Percentiles rank a stretch among this genome's conserved stretches.
These are phyloP conservation scores for Thermothielavioides terrestris DNA, from an alignment of 495 filamentous ascomycete genomes.

Conservation along the genomic window DNA sequence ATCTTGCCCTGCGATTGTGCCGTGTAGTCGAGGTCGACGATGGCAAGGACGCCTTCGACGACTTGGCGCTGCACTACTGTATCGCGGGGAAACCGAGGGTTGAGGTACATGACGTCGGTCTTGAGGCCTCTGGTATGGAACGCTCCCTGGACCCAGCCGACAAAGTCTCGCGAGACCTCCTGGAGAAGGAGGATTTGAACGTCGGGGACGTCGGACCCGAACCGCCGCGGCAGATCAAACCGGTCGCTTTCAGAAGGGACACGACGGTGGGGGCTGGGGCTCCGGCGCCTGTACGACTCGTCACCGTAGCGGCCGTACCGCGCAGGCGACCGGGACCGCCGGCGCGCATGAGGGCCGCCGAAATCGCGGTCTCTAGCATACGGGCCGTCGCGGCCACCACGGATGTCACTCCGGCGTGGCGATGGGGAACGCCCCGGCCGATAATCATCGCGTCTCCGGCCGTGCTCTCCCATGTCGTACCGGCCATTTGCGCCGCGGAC, in stretches of 20 bases:
- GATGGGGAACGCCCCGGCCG: slow-evolving; percentile 46
- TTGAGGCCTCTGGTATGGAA: slow-evolving; percentile 63
- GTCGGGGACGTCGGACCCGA: slow-evolving; percentile 73
- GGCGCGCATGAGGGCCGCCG: slow-evolving; percentile 30
- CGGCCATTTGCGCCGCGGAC: slow-evolving; percentile 22
- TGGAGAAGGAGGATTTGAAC: slow-evolving; percentile 80
- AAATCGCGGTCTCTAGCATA: slow-evolving; percentile 31
- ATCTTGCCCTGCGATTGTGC: slow-evolving; percentile 64
- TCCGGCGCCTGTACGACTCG: slow-evolving; percentile 53
- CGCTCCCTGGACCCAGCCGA: slow-evolving; percentile 67
- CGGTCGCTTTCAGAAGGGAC: slow-evolving; percentile 50
- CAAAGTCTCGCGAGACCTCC: slow-evolving; percentile 71
- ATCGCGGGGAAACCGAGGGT: slow-evolving; percentile 65
- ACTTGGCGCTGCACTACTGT: slow-evolving; percentile 77
- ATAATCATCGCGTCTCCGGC: slow-evolving; percentile 56
- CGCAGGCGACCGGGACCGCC: slow-evolving; percentile 52
- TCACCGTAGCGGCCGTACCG: slow-evolving; percentile 32
- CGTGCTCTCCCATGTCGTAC: slow-evolving; percentile 26
- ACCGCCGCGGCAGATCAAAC: slow-evolving; percentile 63
- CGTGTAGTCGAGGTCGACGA: slow-evolving; percentile 61
- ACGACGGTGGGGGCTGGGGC: slow-evolving; percentile 52
- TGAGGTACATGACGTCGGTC: slow-evolving; percentile 66
- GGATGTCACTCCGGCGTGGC: slow-evolving; percentile 38
- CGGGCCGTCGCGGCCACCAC: slow-evolving; percentile 34
- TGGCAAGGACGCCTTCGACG: slow-evolving; percentile 78